Percentiles rank a stretch among this genome's conserved stretches.
phyloP scores from a whole-genome alignment of 1,284 basidiomycete species.

The Cutaneotrichosporon sp. region DNA sequence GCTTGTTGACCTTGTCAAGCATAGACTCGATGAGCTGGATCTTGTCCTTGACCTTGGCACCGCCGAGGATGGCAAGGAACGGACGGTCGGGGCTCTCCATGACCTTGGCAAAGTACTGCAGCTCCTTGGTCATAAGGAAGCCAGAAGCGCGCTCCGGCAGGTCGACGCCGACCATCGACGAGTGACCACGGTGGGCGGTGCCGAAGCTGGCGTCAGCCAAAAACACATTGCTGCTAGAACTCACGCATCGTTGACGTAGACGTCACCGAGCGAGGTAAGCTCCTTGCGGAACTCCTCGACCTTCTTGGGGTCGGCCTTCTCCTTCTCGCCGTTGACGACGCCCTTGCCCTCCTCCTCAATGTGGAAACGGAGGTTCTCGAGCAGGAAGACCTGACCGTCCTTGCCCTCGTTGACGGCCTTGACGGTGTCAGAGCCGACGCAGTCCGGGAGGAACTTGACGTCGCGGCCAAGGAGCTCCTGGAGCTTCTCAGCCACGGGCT shows the following conservation, averaged over 20 bases:
- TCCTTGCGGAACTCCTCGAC: conserved; percentile 80
- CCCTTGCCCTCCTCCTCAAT: conserved; percentile 98
- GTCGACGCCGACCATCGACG: conserved; percentile 96
- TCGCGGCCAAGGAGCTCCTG: conserved; percentile 62
- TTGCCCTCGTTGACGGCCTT: conserved; percentile 65
- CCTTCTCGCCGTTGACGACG: conserved; percentile 71
- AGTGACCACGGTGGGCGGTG: conserved; percentile 96
- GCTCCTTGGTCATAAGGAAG: conserved; percentile 97
- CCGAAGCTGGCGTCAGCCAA: conserved; percentile 59
- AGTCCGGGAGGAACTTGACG: conserved; percentile 80
- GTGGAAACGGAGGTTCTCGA: conserved; percentile 98
- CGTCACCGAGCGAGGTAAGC: conserved; percentile 87
- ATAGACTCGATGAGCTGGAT: conserved; percentile 98
- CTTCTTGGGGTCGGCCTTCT: conserved; percentile 77
- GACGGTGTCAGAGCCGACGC: conserved; percentile 80
- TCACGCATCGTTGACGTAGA: conserved; percentile 92
- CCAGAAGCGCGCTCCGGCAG: conserved; percentile 90
- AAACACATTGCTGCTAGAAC: conserved; percentile 6
- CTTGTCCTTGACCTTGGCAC: conserved; percentile 98
- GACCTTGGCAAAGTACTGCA: conserved; percentile 97
- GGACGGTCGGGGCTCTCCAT: conserved; percentile 90
- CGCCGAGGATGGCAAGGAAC: conserved; percentile 97
- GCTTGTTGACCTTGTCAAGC: conserved; percentile 95
- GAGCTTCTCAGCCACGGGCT: conserved; percentile 70
- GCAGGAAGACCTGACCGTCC: conserved; percentile 76